Conservation (phyloP, 345 rosid species). For the Populus tremula region DNA sequence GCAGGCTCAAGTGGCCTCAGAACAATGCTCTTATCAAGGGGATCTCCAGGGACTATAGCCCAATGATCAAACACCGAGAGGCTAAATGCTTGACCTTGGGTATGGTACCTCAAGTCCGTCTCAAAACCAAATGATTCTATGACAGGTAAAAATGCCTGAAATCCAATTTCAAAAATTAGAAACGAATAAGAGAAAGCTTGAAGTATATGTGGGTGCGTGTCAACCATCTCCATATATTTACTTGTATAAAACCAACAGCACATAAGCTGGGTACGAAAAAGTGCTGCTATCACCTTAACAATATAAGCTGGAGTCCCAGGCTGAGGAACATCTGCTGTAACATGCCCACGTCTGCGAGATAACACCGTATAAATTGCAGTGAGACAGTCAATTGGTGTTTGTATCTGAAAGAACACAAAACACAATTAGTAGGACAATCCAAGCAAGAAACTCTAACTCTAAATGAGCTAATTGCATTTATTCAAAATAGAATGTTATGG, state of each 20-base stretch:
- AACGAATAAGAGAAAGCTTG: neutral
- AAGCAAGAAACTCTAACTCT: neutral
- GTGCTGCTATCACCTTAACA: conserved; percentile 57
- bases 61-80: conserved; percentile 80
- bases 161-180: neutral
- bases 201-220: neutral
- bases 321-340: conserved; percentile 96
- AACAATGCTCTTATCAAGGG: conserved; percentile 86
- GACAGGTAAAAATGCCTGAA: conserved; percentile 84
- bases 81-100: conserved; percentile 91
- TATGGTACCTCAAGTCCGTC: conserved; percentile 83
- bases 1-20: conserved; percentile 87
- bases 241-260: neutral
- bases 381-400: conserved; percentile 95
- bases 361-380: conserved; percentile 89
- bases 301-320: conserved; percentile 96
- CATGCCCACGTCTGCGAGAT: conserved; percentile 96
- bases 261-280: neutral
- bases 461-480: neutral
- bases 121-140: conserved; percentile 91
- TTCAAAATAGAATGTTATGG: neutral
- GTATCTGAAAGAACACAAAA: conserved; percentile 57
- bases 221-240: neutral
- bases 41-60: conserved; percentile 93
- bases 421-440: neutral